Conservation (phyloP, 768 basidiomycete species). For the Boletus barrowsii region DNA sequence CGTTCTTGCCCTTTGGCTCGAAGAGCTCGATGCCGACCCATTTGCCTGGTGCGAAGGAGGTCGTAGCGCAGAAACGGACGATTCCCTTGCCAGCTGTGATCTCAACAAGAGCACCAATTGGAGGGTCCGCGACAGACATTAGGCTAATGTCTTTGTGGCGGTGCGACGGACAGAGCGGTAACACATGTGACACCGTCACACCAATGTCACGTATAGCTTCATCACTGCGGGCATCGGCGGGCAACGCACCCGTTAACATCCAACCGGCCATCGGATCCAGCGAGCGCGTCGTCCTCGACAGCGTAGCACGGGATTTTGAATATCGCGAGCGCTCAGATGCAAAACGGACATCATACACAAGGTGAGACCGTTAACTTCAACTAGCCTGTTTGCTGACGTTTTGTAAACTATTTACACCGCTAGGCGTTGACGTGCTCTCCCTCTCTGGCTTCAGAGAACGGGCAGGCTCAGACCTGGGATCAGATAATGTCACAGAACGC, state of each 20-base stretch:
- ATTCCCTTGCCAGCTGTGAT: conserved; percentile 79
- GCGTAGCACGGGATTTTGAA: background rate
- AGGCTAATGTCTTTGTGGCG: conserved; percentile 6
- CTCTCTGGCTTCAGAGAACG: conserved; percentile 16
- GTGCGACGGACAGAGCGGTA: conserved; percentile 4
- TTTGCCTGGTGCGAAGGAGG: conserved; percentile 82
- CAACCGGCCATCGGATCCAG: background rate
- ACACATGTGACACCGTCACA: conserved; percentile 9
- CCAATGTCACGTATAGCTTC: conserved; percentile 5
- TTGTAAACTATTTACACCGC: conserved; percentile 1
- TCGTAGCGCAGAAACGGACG: conserved; percentile 82
- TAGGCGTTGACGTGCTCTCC: conserved; percentile 19
- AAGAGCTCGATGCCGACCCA: conserved; percentile 94
- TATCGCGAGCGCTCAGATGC: conserved; percentile 16
- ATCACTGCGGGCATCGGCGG: conserved; percentile 11
- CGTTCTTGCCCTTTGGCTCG: conserved; percentile 89
- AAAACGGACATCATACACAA: conserved; percentile 28
- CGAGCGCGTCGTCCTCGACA: conserved; percentile 1
- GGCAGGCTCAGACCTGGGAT: conserved; percentile 34
- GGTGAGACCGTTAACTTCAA: conserved; percentile 14
- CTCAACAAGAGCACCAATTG: conserved; percentile 74
- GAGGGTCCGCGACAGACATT: conserved; percentile 40
- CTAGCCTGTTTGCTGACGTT: background rate
- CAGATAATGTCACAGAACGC: conserved; percentile 56
- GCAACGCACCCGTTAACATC: background rate